Percentiles rank a stretch among this genome's conserved stretches.
These are phyloP conservation scores for Bipolaris cookei DNA, from an alignment of 2,329 filamentous ascomycete genomes.

Conservation along the genomic window DNA sequence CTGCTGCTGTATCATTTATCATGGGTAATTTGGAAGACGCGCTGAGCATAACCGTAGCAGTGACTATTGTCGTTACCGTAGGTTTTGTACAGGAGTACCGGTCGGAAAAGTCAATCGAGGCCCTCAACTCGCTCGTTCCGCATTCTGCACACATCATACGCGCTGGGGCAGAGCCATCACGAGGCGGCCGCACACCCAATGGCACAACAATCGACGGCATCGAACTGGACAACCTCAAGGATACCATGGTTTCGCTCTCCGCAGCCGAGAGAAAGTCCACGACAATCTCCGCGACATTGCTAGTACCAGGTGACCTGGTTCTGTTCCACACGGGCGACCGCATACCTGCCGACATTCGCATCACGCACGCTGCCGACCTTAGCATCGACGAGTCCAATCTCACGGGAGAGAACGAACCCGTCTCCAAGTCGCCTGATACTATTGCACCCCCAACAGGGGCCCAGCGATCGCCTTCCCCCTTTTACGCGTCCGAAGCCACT, in stretches of 20 bases:
- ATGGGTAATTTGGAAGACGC: conserved; percentile 96
- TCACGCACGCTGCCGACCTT: conserved; percentile 86
- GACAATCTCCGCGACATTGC: conserved; percentile 83
- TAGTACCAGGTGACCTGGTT: conserved; percentile 92
- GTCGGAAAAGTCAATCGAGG: conserved; percentile 96
- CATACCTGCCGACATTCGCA: conserved; percentile 93
- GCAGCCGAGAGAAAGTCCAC: conserved; percentile 74
- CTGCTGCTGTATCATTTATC: conserved; percentile 84
- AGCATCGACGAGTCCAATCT: conserved; percentile 97
- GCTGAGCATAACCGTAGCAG: conserved; percentile 91
- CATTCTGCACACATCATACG: conserved; percentile 96
- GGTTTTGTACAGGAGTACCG: conserved; percentile 97
- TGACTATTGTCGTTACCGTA: conserved; percentile 95
- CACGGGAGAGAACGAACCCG: conserved; percentile 94
- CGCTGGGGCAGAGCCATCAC: conserved; percentile 34
- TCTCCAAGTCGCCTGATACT: conserved; percentile 75
- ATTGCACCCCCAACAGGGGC: conserved; percentile 52
- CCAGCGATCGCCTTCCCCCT: conserved; percentile 60
- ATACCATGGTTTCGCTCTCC: conserved; percentile 66
- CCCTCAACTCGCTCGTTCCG: conserved; percentile 89
- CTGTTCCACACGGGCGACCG: conserved; percentile 95
- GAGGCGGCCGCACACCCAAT: conserved; percentile 27
- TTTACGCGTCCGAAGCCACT: conserved; percentile 64
- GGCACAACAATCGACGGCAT: conserved; percentile 39
- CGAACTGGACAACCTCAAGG: conserved; percentile 59